Percentiles rank a stretch among this genome's conserved stretches.
Conservation (phyloP, 192 early-diverging fungal species). For the Backusella mclennaniae region DNA sequence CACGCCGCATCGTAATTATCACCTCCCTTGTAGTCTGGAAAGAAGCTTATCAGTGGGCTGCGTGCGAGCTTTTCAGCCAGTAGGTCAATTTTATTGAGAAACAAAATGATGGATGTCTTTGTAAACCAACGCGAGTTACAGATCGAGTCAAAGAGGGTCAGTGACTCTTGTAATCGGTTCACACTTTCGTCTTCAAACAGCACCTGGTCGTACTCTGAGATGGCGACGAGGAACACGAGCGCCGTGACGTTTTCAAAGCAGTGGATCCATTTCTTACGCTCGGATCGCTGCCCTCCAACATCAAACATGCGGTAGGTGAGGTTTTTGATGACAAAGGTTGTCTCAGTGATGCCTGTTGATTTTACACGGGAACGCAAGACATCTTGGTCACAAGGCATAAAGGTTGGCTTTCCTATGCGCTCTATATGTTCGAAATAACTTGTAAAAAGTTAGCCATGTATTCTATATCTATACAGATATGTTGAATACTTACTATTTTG, state of each 20-base stretch:
- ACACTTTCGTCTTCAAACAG: constrained; percentile 95
- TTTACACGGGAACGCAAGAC: constrained; percentile 96
- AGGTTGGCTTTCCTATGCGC: constrained; percentile 79
- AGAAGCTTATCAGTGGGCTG: constrained; percentile 86
- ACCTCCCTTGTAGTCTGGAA: constrained; percentile 82
- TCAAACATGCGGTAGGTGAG: constrained; percentile 96
- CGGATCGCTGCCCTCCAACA: constrained; percentile 96
- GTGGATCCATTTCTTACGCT: constrained; percentile 99
- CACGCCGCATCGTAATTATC: constrained; percentile 72
- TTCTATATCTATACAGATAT: background rate
- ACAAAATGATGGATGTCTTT: constrained; percentile 96
- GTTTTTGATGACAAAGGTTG: constrained; percentile 86
- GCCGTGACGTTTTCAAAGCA: constrained; percentile 97
- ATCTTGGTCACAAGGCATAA: constrained; percentile 93
- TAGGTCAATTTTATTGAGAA: constrained; percentile 98
- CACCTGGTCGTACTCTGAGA: constrained; percentile 94
- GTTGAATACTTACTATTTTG: constrained; percentile 66
- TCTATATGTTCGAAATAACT: constrained; percentile 94
- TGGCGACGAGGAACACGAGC: constrained; percentile 94
- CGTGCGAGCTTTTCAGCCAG: constrained; percentile 87
- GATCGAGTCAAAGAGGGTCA: constrained; percentile 96
- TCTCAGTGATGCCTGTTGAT: constrained; percentile 97
- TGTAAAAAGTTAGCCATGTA: background rate
- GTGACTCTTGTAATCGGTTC: constrained; percentile 94
- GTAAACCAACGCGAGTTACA: constrained; percentile 98